phyloP scores from a whole-genome alignment of 805 yeast species.

The Teunomyces aglyptinius region DNA sequence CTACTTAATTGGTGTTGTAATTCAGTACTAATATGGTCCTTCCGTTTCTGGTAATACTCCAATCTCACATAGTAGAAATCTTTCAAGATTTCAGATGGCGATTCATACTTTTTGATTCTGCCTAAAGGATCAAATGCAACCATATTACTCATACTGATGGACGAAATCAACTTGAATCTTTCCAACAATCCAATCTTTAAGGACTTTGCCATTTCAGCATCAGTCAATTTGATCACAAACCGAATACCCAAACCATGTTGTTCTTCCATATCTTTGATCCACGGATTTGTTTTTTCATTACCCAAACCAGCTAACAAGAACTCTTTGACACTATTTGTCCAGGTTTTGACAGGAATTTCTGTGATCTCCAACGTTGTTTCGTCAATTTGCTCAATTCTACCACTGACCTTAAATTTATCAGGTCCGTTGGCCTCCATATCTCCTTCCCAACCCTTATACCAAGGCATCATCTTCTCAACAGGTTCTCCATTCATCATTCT shows the following conservation, averaged over 20 bases:
- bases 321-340: constrained; percentile 92
- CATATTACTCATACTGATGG: constrained; percentile 79
- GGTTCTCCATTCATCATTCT: constrained; percentile 73
- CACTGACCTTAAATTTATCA: constrained; percentile 76
- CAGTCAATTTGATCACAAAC: constrained; percentile 70
- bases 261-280: constrained; percentile 95
- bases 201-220: constrained; percentile 83
- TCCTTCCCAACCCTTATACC: constrained; percentile 97
- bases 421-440: constrained; percentile 57
- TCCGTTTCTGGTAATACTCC: constrained; percentile 87
- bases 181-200: constrained; percentile 74
- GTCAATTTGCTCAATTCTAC: constrained; percentile 78
- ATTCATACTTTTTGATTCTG: constrained; percentile 77
- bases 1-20: constrained; percentile 73
- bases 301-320: constrained; percentile 74
- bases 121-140: constrained; percentile 93
- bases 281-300: constrained; percentile 68
- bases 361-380: constrained; percentile 81
- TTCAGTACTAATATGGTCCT: constrained; percentile 69
- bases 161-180: constrained; percentile 71
- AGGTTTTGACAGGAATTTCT: constrained; percentile 86
- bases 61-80: constrained; percentile 86
- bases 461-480: constrained; percentile 73
- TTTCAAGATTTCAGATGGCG: constrained; percentile 70
- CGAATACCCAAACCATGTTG: constrained; percentile 83